Evolutionary conservation across 129 eudicot species (phyloP).

Genomic region (Scalesia atractyloides): DNA sequence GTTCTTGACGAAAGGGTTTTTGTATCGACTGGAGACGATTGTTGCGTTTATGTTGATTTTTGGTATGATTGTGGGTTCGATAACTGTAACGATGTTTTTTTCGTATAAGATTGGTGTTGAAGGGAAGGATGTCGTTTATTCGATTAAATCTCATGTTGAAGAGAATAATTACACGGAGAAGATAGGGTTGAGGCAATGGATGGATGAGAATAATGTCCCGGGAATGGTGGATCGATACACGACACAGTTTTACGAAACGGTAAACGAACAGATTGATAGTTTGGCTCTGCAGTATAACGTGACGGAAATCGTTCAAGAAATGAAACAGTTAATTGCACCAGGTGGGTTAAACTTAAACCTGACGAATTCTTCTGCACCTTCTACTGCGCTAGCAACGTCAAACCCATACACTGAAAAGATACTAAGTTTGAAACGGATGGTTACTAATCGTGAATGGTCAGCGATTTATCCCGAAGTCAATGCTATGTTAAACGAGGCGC

Average conservation of each 20-base stretch:
- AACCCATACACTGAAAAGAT: constrained; percentile 71
- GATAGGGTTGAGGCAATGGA: constrained; percentile 83
- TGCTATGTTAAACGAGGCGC: constrained; percentile 56
- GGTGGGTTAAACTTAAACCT: constrained; percentile 2
- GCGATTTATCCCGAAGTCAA: constrained; percentile 72
- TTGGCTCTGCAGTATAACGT: constrained; percentile 83
- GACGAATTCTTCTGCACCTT: constrained; percentile 40
- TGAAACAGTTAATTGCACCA: constrained; percentile 45
- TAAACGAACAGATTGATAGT: constrained; percentile 75
- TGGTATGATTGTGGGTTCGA: constrained; percentile 71
- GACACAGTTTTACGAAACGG: constrained; percentile 69
- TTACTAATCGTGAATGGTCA: constrained; percentile 76
- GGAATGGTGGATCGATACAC: constrained; percentile 81
- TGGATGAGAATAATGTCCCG: constrained; percentile 91
- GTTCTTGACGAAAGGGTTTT: constrained; percentile 66
- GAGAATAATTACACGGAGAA: constrained; percentile 80
- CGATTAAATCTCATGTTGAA: constrained; percentile 73
- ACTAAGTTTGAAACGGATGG: constrained; percentile 55
- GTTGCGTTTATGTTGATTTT: constrained; percentile 84
- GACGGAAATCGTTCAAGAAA: constrained; percentile 76
- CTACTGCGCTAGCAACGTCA: constrained; percentile 54
- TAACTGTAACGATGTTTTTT: constrained; percentile 64
- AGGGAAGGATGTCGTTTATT: constrained; percentile 83
- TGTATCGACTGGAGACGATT: constrained; percentile 65
- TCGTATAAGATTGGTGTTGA: constrained; percentile 89